Evolutionary conservation across 768 basidiomycete genomes (phyloP).

Genomic region (Tephrocybe sp.): DNA sequence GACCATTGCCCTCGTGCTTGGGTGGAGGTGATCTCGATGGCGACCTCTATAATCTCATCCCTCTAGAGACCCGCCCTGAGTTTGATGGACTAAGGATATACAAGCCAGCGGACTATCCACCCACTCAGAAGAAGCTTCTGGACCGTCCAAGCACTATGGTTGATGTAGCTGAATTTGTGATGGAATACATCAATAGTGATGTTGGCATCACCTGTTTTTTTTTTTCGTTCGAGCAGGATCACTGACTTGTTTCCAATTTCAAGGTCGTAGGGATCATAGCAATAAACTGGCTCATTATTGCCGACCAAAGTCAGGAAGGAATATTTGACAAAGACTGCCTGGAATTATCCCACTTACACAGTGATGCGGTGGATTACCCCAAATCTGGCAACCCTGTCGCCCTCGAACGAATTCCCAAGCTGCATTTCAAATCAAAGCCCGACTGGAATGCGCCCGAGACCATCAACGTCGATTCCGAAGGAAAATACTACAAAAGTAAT

Average conservation of each 20-base stretch:
- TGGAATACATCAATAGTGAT: constrained; percentile 67
- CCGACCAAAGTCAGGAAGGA: constrained; percentile 46
- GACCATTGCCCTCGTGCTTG: constrained; percentile 59
- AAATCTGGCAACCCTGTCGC: constrained; percentile 51
- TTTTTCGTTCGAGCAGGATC: neutral
- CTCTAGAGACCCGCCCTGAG: constrained; percentile 33
- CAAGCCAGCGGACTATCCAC: constrained; percentile 45
- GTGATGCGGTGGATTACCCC: constrained; percentile 65
- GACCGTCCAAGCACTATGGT: constrained; percentile 50
- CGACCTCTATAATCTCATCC: constrained; percentile 54
- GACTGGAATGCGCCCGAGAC: constrained; percentile 72
- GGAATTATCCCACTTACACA: constrained; percentile 53
- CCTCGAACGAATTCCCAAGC: constrained; percentile 37
- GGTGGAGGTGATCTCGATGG: constrained; percentile 75
- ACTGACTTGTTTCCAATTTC: neutral
- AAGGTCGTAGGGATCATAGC: constrained; percentile 62
- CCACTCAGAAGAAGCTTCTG: constrained; percentile 43
- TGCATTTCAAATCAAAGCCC: constrained; percentile 36
- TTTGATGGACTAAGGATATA: constrained; percentile 24
- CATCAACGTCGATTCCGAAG: constrained; percentile 28
- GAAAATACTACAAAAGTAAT: constrained; percentile 48
- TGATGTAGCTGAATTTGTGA: constrained; percentile 68
- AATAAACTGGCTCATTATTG: constrained; percentile 61
- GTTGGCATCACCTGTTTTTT: constrained; percentile 30
- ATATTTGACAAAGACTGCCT: constrained; percentile 54